A percentile compares a stretch with the other conserved stretches of the same genome.
These are phyloP conservation scores for Pittosporum tobira DNA, from an alignment of 129 eudicot genomes.

Conservation along the genomic window DNA sequence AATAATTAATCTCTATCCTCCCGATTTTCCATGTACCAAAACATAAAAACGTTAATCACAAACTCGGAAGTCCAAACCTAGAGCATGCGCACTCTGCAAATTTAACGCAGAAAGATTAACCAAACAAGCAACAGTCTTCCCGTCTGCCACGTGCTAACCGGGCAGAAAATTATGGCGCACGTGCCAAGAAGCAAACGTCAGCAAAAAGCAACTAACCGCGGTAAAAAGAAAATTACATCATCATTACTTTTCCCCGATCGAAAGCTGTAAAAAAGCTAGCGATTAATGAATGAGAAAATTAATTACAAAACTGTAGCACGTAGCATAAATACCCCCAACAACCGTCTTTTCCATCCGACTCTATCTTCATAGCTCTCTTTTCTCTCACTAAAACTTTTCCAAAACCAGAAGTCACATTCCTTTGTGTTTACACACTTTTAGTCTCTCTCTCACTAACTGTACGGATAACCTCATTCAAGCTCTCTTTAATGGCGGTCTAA, in stretches of 20 bases:
- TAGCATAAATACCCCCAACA: constrained; percentile 21
- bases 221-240: constrained; percentile 1
- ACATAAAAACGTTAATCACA: too few species aligned
- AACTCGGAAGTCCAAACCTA: too few species aligned
- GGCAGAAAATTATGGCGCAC: constrained; percentile 19
- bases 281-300: too few species aligned
- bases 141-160: constrained; percentile 22
- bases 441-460: constrained; percentile 7
- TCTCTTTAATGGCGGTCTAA: not conserved
- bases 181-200: constrained; percentile 42
- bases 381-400: constrained; percentile 6
- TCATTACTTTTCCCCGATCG: not conserved
- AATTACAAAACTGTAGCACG: not conserved
- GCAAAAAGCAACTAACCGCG: not conserved
- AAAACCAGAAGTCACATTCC: not conserved
- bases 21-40: too few species aligned
- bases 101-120: constrained; percentile 7
- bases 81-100: constrained; percentile 19
- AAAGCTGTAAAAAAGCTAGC: constrained; percentile 15
- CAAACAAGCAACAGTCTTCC: constrained; percentile 32
- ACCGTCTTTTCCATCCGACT: constrained; percentile 17
- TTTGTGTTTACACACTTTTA: not conserved
- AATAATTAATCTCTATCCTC: too few species aligned
- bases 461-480: constrained; percentile 21
- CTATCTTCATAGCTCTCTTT: not conserved